Evolutionary conservation across 441 rosid species (phyloP), one percentile per base, ranked within the genome.

Genomic region (Pelargonium citronellum): DNA sequence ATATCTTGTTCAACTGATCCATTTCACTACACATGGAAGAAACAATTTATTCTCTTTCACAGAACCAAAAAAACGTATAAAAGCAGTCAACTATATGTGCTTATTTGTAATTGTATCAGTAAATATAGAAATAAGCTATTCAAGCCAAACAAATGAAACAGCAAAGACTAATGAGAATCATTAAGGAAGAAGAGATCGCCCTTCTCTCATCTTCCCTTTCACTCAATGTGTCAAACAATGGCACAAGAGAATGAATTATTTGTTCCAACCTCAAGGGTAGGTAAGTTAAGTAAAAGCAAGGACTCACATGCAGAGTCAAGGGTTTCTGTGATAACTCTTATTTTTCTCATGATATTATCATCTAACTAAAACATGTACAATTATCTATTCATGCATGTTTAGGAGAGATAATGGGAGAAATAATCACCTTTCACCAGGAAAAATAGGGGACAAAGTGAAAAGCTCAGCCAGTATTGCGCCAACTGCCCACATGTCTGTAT

Each of bases 401-500:
- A n/a, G 68, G 15, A 24, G 37, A 10, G 39, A 46, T 51, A 12
- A 5, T 24, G 43, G 17, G 41, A 30, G 41, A 71, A 68, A 55
- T 16, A 64, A 74, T 81, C 76, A 88, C 93, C 93, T 86, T 78
- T 88, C 93, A 24, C 93, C 93, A 12, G 93, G 93, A 69, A 88
- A 88, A 73, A 88, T 80, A 8, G 93, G 93, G 44, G 87, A 77
- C 39, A 69, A 71, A 34, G 90, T 83, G 80, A 85, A 86, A 76
- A 88, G 91, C 84, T 88, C 93, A 67, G 90, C 89, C 62, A 88
- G 69, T 78, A 88, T 82, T 47, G 93, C 90, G 66, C 93, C 93
- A 77, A 88, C 89, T 46, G 93, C 93, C 93, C 93, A 88, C 90
- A 88, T 85, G 34, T 88, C 92, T 88, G 86, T 62, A 79, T 16